Conservation (phyloP, 805 yeast species). For the Saturnispora besseyi region DNA sequence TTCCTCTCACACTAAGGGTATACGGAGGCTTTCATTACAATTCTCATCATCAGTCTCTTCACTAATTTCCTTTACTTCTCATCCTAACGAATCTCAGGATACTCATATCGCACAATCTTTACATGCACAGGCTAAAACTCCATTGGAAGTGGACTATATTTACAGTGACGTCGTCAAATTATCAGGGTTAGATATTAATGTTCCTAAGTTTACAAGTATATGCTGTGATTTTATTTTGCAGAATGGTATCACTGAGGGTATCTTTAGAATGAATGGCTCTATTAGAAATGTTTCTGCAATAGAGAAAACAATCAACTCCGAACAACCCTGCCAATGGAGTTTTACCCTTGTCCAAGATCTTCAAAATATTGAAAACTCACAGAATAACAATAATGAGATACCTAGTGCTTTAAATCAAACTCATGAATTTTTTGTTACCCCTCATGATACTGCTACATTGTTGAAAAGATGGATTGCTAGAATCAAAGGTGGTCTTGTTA, state of each 20-base stretch:
- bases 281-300: slow-evolving; percentile 26
- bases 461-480: slow-evolving; percentile 30
- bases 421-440: slow-evolving; percentile 14
- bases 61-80: slow-evolving; percentile 6
- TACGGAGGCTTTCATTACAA: slow-evolving; percentile 5
- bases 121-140: not conserved
- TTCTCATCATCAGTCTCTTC: slow-evolving; percentile 6
- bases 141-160: not conserved
- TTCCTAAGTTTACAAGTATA: slow-evolving; percentile 27
- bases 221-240: slow-evolving; percentile 24
- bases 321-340: slow-evolving; percentile 14
- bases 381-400: not conserved
- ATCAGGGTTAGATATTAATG: slow-evolving; percentile 8
- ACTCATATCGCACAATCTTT: not conserved
- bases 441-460: slow-evolving; percentile 31
- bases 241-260: slow-evolving; percentile 25
- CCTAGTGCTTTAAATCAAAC: not conserved
- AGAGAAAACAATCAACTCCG: slow-evolving; percentile 21
- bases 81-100: slow-evolving; percentile 1
- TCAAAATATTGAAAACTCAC: not conserved
- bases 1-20: not conserved
- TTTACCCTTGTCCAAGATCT: slow-evolving; percentile 8
- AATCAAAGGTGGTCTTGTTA: slow-evolving; percentile 25
- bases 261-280: slow-evolving; percentile 31
- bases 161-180: slow-evolving; percentile 8